Conservation (phyloP, 202 grass and related monocot species). For the Tripidium arundinaceum region DNA sequence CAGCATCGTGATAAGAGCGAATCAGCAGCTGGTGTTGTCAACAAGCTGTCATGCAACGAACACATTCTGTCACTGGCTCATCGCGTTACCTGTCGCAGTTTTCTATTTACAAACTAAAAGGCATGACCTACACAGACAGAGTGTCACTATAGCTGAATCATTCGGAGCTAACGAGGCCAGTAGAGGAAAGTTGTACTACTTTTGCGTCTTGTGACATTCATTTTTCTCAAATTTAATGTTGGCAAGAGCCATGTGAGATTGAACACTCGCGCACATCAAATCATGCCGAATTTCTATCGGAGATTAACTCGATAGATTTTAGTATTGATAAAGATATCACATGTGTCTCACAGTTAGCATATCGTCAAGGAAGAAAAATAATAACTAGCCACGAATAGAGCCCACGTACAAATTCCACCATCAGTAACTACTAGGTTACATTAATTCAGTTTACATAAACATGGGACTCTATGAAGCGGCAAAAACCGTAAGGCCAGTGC, state of each 20-base stretch:
- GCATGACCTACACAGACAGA: not conserved
- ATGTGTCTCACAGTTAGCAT: no score
- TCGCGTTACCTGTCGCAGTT: not conserved
- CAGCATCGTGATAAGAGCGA: not conserved
- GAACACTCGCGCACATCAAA: not conserved
- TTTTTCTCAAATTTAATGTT: not conserved
- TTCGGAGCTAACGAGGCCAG: not conserved
- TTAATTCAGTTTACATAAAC: no score
- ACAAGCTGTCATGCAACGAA: slow-evolving; percentile 18
- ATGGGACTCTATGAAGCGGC: no score
- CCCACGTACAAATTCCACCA: no score
- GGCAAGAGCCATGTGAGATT: not conserved
- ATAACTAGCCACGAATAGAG: no score
- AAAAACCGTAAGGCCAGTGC: no score
- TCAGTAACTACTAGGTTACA: no score
- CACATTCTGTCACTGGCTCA: not conserved
- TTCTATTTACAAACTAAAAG: not conserved
- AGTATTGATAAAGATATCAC: no score
- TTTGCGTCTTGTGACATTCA: not conserved
- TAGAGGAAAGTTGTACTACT: no score
- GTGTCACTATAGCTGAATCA: not conserved
- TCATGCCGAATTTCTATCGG: no score
- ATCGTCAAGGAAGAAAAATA: no score
- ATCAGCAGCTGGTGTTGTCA: not conserved
- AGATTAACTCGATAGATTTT: no score